A percentile compares a stretch with the other conserved stretches of the same genome.
phyloP scores from a whole-genome alignment of 768 basidiomycete genomes.

The button mushroom (Agaricus bisporus) region DNA sequence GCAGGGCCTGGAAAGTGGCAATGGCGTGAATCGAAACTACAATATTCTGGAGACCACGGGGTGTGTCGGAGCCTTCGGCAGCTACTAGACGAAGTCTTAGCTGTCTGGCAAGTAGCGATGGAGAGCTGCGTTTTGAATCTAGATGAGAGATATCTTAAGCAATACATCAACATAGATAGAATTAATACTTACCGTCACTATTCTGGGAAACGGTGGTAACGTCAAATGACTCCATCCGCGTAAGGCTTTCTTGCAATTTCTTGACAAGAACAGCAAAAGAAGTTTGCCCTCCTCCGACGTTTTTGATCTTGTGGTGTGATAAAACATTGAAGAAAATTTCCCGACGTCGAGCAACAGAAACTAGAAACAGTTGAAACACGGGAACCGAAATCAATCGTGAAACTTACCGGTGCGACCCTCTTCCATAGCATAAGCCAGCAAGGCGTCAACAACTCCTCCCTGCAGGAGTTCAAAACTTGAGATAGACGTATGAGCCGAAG shows the following conservation, averaged over 20 bases:
- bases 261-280: conserved; percentile 81
- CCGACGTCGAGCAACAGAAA: conserved; percentile 58
- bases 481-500: conserved; percentile 68
- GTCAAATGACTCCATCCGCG: conserved; percentile 93
- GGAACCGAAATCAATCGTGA: conserved; percentile 8
- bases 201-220: conserved; percentile 85
- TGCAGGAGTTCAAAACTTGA: conserved; percentile 96
- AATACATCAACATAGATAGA: background rate
- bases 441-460: conserved; percentile 85
- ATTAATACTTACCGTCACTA: conserved; percentile 56
- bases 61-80: conserved; percentile 83
- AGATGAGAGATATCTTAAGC: conserved; percentile 1
- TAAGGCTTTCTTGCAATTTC: conserved; percentile 92
- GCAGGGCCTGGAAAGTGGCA: conserved; percentile 94
- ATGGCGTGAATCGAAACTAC: conserved; percentile 98
- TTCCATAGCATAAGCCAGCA: conserved; percentile 78
- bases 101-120: conserved; percentile 88
- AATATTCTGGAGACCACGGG: conserved; percentile 81
- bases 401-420: conserved; percentile 50
- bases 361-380: conserved; percentile 30
- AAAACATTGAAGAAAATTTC: conserved; percentile 80
- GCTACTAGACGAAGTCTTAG: conserved; percentile 87
- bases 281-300: conserved; percentile 38
- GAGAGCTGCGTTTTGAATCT: conserved; percentile 90
- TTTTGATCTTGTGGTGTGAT: conserved; percentile 44